phyloP scores from a whole-genome alignment of 2,329 filamentous ascomycete genomes.

The Hypocrella siamensis region DNA sequence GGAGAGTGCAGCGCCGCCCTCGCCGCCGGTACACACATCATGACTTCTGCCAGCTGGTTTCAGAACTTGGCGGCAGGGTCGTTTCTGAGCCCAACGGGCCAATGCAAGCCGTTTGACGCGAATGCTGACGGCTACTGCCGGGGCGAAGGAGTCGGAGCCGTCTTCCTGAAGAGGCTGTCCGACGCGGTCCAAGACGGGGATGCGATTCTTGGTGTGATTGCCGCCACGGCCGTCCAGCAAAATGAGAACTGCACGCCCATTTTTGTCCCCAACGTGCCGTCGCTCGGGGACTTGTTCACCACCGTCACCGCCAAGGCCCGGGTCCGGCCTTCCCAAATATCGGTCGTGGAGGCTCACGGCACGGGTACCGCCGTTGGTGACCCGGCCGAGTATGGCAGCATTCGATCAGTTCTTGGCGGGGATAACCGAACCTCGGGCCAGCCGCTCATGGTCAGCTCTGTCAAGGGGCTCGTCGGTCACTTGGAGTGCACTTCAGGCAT shows the following conservation, averaged over 20 bases:
- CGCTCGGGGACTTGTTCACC: slow-evolving; percentile 58
- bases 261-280: slow-evolving; percentile 62
- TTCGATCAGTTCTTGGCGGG: slow-evolving; percentile 23
- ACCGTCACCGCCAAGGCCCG: slow-evolving; percentile 55
- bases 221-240: slow-evolving; percentile 64
- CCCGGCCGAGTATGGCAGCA: slow-evolving; percentile 64
- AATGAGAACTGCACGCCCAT: slow-evolving; percentile 72
- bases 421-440: neutral
- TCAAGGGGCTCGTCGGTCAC: slow-evolving; percentile 50
- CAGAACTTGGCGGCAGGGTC: slow-evolving; percentile 9
- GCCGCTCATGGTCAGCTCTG: slow-evolving; percentile 12
- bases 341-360: slow-evolving; percentile 79
- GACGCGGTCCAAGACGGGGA: slow-evolving; percentile 65
- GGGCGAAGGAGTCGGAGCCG: slow-evolving; percentile 57
- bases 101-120: slow-evolving; percentile 4
- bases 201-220: slow-evolving; percentile 57
- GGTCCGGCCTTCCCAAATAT: slow-evolving; percentile 58
- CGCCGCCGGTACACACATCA: slow-evolving; percentile 46
- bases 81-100: slow-evolving; percentile 24
- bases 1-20: slow-evolving; percentile 47
- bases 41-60: slow-evolving; percentile 5
- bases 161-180: slow-evolving; percentile 63
- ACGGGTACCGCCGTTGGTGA: slow-evolving; percentile 79
- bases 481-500: slow-evolving; percentile 25
- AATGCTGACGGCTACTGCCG: slow-evolving; percentile 68